Conservation (phyloP, 1,284 basidiomycete species). For the Malassezia arunalokei region DNA sequence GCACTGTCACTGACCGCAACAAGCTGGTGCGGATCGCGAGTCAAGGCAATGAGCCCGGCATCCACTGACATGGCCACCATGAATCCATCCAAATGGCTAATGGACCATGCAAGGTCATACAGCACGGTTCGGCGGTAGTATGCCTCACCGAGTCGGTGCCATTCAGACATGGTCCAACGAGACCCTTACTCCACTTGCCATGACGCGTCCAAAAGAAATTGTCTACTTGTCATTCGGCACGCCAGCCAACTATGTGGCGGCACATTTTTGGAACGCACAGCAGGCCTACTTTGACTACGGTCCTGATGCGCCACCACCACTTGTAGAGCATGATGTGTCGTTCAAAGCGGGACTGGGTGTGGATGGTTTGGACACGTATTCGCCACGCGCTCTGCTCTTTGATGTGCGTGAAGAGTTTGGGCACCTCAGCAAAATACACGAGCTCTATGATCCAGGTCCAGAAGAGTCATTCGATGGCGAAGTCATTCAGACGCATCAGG, state of each 20-base stretch:
- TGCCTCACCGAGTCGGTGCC: conserved; percentile 36
- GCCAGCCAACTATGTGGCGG: conserved; percentile 35
- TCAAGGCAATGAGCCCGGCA: conserved; percentile 78
- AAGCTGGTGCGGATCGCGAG: conserved; percentile 71
- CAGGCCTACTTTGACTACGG: conserved; percentile 31
- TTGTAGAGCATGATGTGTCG: conserved; percentile 36
- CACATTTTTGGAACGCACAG: conserved; percentile 43
- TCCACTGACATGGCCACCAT: conserved; percentile 67
- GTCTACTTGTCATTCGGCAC: conserved; percentile 40
- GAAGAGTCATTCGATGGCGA: conserved; percentile 3
- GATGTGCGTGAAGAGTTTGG: conserved; percentile 36
- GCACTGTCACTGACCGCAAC: conserved; percentile 61
- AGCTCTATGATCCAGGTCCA: conserved; percentile 18
- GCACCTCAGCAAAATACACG: conserved; percentile 20
- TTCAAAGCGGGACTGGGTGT: conserved; percentile 31
- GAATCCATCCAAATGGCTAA: conserved; percentile 68
- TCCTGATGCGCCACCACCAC: conserved; percentile 12
- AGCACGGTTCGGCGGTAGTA: conserved; percentile 59
- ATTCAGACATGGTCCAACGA: conserved; percentile 18
- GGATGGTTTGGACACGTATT: conserved; percentile 29
- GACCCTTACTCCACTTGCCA: not conserved
- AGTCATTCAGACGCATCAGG: not conserved
- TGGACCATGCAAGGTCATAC: conserved; percentile 68
- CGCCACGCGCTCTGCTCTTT: conserved; percentile 32
- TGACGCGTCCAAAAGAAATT: conserved; percentile 22